A percentile compares a stretch with the other conserved stretches of the same genome.
phyloP scores from a whole-genome alignment of 148 eudicot species.

The Polygonum aviculare region DNA sequence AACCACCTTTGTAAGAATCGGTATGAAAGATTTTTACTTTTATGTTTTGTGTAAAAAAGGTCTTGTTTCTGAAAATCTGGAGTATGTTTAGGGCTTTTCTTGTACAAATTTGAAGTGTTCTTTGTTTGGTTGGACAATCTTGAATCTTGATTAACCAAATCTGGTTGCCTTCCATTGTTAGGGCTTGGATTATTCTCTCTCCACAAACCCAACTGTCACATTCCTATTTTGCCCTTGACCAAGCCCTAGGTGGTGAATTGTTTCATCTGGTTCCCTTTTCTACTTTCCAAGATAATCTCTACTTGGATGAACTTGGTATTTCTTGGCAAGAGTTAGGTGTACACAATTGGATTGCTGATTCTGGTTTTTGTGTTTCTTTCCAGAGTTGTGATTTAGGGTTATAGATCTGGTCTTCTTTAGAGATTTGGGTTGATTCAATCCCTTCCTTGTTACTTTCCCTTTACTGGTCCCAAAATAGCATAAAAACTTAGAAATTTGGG shows the following conservation, averaged over 20 bases:
- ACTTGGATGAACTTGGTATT: not conserved
- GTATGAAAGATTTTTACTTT: not conserved
- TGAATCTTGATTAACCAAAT: slow-evolving; percentile 8
- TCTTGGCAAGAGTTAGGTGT: not conserved
- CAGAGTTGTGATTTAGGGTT: slow-evolving; percentile 10
- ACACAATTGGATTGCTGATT: not conserved
- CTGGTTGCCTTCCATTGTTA: slow-evolving; percentile 1
- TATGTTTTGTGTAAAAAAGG: not conserved
- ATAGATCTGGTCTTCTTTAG: not conserved
- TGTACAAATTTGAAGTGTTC: not conserved
- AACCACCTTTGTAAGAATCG: not conserved
- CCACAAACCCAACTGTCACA: slow-evolving; percentile 1
- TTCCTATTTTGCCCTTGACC: slow-evolving; percentile 7
- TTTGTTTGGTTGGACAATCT: slow-evolving; percentile 2
- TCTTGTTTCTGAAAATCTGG: slow-evolving; percentile 6
- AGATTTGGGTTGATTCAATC: not conserved
- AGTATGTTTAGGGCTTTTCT: slow-evolving; percentile 8
- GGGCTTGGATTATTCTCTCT: slow-evolving; percentile 8
- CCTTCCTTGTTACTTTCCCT: not conserved
- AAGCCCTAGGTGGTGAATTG: slow-evolving; percentile 8
- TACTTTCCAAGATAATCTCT: not conserved
- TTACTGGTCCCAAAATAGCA: not conserved
- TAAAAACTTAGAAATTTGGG: not conserved
- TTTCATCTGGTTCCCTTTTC: not conserved
- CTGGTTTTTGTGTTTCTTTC: not conserved